Conservation (phyloP, 2,329 filamentous ascomycete genomes). For the Pseudopyricularia cyperi region DNA sequence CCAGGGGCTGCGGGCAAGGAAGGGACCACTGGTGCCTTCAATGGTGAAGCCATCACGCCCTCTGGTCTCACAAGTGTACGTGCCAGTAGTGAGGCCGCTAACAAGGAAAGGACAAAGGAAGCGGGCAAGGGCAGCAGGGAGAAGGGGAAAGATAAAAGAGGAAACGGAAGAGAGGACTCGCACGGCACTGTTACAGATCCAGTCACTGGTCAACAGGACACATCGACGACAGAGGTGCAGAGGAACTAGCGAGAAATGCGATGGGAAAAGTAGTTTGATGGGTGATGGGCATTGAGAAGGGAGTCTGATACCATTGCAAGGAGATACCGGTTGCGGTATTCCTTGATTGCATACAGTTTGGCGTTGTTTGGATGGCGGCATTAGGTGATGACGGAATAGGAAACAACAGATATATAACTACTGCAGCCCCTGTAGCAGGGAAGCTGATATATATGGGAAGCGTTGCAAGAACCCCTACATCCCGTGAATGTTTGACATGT, state of each 20-base stretch:
- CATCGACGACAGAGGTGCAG: background rate
- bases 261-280: too few species aligned
- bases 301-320: too few species aligned
- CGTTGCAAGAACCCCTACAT: too few species aligned
- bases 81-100: background rate
- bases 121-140: background rate
- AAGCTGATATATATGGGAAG: too few species aligned
- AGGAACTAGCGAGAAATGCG: too few species aligned
- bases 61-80: background rate
- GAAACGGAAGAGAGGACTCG: background rate
- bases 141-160: background rate
- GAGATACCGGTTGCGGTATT: background rate
- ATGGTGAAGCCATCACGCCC: background rate
- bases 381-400: background rate
- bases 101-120: background rate
- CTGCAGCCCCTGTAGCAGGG: too few species aligned
- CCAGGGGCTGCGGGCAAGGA: background rate
- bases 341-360: background rate
- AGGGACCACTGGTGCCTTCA: background rate
- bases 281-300: conserved; percentile 25
- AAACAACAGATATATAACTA: background rate
- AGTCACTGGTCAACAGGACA: background rate
- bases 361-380: background rate
- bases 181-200: background rate
- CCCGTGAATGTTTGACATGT: too few species aligned